Evolutionary conservation across 495 filamentous ascomycete genomes (phyloP), one percentile per base, ranked within the genome.

Genomic region (Talaromyces trachyspermus): DNA sequence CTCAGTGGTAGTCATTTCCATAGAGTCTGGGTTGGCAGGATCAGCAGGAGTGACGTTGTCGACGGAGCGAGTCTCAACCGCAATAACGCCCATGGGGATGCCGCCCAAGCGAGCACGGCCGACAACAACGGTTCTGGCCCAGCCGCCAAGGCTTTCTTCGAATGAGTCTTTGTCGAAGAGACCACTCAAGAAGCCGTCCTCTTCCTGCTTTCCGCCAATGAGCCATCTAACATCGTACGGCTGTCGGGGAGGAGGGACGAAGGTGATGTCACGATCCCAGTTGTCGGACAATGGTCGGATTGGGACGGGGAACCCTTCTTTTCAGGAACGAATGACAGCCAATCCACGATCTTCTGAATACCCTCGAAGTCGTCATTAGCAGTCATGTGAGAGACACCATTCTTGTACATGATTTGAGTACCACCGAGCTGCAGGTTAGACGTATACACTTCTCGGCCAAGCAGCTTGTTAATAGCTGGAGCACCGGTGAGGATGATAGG

Each of bases 381-480:
- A 51, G 91, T 96, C 84, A 97, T 86, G 72, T 98, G 92, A 7
- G 94, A 97, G 20, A 98, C 94, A 78, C 92, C 92, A 62, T 98
- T 98, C 72, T 84, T 91, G 80, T 98, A 97, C 92, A 98, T 98
- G 77, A 98, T 98, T 71, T 98, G 92, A 32, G 92, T 97, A 56
- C 92, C 92, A 80, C 92, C 92, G 51, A 98, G 86, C 74, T 98
- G 92, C 51, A 98, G 68, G 77, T 98, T 98, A 26, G 92, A 97
- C 37, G 92, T 95, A 76, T 98, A 98, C 14, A 98, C 91, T 70
- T 98, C 94, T 52, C 92, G 86, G 32, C 92, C 92, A 42, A 98
- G 84, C 54, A 98, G 75, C 75, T 96, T 98, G 80, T 98, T 98
- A 68, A 98, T 85, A 46, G 92, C 92, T 52, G 87, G 87, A 24